Base-by-base conservation (phyloP, 208 protist species). In the Naegleria fowleri region DNA sequence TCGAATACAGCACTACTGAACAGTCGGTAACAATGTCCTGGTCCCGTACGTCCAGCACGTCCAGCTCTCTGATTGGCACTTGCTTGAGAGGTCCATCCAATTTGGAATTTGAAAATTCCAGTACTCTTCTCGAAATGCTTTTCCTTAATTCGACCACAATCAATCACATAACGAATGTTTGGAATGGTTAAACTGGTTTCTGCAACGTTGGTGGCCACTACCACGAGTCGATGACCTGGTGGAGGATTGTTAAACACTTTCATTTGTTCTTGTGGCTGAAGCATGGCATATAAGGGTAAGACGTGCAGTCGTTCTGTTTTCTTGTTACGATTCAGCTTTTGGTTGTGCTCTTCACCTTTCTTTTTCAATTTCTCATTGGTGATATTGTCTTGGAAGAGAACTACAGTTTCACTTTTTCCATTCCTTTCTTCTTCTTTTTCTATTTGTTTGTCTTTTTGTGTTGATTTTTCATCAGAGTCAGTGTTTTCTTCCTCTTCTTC, bases 121-220 rank as follows among this genome's bases (percentile, higher is more conserved):
- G 91, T 94, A 0, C 84, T 52, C 22, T 90, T 90, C 25, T 95
- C 92, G 67, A 93, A 97, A 5, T 86, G 51, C 22, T 87, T 89
- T 25, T 91, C 79, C 86, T 94, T 94, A 33, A 91, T 88, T 43
- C 91, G 91, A 39, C 96, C 96, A 22, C 90, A 92, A 91, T 98
- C 97, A 13, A 98, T 95, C 0, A 98, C 96, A 91, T 98, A 99
- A 76, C 95, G 93, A 91, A 99, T 98, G 90, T 98, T 97, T 33
- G 98, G 98, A 90, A 99, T 99, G 0, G 99, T 99, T 38, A 99
- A 94, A 86, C 99, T 99, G 5, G 99, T 99, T 94, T 99, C 99
- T n/a, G 99, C 99, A 0, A 99, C 96, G 94, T 99, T 99, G 51
- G 99, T 99, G 38, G 99, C 97, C 16, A 99, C 95, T 51, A 99